Percentiles rank a stretch among this genome's conserved stretches.
Conservation (phyloP, 148 eudicot species). For the Rhododendron simsii region DNA sequence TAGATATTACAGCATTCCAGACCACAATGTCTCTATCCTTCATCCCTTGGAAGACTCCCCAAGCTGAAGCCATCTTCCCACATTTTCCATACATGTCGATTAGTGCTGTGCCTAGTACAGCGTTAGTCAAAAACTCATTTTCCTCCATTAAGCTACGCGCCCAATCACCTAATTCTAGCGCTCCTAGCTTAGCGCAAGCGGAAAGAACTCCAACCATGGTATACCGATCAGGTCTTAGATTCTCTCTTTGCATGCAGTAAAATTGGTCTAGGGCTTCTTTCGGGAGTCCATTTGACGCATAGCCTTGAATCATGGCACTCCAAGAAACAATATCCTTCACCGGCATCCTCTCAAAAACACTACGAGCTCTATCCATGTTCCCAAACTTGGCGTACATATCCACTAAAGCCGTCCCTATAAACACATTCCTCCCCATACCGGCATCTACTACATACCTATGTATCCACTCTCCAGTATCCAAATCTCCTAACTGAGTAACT, state of each 20-base stretch:
- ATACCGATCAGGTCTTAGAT: constrained; percentile 3
- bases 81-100: constrained; percentile 11
- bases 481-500: background rate
- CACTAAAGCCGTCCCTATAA: constrained; percentile 2
- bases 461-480: constrained; percentile 1
- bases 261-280: constrained; percentile 10
- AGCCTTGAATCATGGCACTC: constrained; percentile 13
- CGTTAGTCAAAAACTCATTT: background rate
- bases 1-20: constrained; percentile 13
- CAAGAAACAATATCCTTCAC: constrained; percentile 11
- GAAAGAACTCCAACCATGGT: constrained; percentile 13
- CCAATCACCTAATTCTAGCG: constrained; percentile 9
- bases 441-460: background rate
- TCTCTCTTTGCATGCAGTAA: background rate
- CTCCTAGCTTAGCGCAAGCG: constrained; percentile 3
- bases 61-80: constrained; percentile 14
- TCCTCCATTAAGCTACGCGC: constrained; percentile 5
- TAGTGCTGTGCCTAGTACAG: constrained; percentile 5
- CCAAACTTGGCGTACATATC: constrained; percentile 10
- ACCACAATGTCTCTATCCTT: constrained; percentile 8
- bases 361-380: background rate
- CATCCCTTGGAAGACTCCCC: constrained; percentile 8
- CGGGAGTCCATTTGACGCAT: constrained; percentile 11
- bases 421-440: constrained; percentile 6
- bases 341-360: background rate